A percentile compares a stretch with the other conserved stretches of the same genome.
Conservation (phyloP, 345 rosid species). For the Eucalyptus fibrosa region DNA sequence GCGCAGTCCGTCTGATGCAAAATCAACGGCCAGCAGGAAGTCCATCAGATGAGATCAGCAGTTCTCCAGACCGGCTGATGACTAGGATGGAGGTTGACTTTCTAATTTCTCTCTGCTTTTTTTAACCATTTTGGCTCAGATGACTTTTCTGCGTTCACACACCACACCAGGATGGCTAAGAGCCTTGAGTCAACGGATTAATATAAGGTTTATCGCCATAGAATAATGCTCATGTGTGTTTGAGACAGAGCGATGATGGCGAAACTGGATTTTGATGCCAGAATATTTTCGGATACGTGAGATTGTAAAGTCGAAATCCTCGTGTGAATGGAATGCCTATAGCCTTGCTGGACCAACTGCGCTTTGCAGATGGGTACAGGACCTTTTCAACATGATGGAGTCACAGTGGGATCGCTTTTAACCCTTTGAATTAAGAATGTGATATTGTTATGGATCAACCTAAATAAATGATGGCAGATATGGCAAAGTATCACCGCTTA, state of each 20-base stretch:
- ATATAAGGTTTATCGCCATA: background rate
- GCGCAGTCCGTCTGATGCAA: background rate
- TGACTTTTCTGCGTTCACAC: background rate
- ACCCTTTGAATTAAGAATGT: background rate
- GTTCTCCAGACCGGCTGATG: background rate
- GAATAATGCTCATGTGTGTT: background rate
- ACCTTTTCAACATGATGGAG: background rate
- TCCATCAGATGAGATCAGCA: background rate
- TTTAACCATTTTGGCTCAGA: background rate
- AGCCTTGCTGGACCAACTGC: background rate
- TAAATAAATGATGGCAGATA: background rate
- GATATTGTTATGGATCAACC: background rate
- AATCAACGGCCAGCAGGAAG: background rate
- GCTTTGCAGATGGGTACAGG: background rate
- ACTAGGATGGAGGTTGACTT: background rate
- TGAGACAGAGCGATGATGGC: background rate
- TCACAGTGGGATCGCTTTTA: background rate
- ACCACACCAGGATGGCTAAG: background rate
- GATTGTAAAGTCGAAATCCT: background rate
- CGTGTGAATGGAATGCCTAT: background rate
- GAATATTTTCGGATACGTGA: background rate
- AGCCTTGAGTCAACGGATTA: background rate
- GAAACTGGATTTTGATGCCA: background rate
- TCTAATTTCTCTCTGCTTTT: background rate
- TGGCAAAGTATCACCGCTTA: background rate